Percentiles rank a stretch among this genome's conserved stretches.
These are phyloP conservation scores for Phylloporus sp. DNA, from an alignment of 768 basidiomycete genomes.

Conservation along the genomic window DNA sequence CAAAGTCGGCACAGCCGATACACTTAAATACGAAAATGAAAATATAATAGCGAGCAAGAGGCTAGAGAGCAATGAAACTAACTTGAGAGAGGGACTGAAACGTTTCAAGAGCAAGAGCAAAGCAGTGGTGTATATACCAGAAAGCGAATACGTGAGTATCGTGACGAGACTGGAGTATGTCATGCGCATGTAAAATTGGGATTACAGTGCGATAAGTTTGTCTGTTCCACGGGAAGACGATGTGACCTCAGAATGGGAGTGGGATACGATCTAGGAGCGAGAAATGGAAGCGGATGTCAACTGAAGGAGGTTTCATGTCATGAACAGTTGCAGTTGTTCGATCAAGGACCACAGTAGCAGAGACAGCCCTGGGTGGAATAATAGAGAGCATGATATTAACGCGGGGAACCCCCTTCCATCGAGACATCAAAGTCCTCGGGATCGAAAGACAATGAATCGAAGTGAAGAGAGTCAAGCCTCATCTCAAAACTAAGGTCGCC, in stretches of 20 bases:
- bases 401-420: conserved; percentile 14
- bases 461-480: conserved; percentile 68
- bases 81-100: conserved; percentile 4
- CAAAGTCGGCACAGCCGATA: conserved; percentile 11
- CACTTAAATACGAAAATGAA: conserved; percentile 5
- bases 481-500: conserved; percentile 54
- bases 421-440: conserved; percentile 44
- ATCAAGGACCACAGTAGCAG: neutral
- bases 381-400: conserved; percentile 11
- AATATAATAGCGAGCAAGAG: neutral
- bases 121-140: conserved; percentile 11
- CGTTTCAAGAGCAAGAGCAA: conserved; percentile 8
- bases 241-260: neutral
- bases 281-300: too few species aligned
- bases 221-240: conserved; percentile 1
- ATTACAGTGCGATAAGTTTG: neutral
- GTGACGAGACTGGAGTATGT: conserved; percentile 6
- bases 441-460: conserved; percentile 67
- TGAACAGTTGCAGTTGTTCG: neutral
- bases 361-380: neutral
- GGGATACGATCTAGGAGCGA: neutral
- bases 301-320: conserved; percentile 1
- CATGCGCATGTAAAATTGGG: conserved; percentile 5
- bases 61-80: conserved; percentile 4
- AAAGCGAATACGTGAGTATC: conserved; percentile 12